Conservation (phyloP, 352 stramenopile genomes). For the Thraustochytrium sp. region DNA sequence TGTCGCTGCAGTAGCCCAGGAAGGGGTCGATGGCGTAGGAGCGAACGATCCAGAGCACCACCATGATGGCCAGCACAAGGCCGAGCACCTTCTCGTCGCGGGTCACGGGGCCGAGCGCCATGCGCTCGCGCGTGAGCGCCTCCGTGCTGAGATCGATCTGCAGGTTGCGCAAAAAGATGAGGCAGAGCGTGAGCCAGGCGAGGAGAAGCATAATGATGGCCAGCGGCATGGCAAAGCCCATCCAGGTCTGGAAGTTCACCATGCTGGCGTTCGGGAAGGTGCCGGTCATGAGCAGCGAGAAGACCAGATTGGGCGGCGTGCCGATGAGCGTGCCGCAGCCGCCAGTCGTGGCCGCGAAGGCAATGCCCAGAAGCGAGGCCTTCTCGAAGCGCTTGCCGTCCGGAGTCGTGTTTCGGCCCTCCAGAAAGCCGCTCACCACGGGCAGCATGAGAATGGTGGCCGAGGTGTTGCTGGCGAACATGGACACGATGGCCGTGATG, state of each 20-base stretch:
- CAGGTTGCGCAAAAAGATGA: background rate
- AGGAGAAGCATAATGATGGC: background rate
- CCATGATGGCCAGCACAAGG: background rate
- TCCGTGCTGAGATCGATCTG: background rate
- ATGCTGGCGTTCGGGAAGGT: background rate
- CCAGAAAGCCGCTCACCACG: background rate
- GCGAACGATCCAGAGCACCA: conserved; percentile 1
- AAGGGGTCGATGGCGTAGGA: background rate
- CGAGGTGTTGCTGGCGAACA: conserved; percentile 12
- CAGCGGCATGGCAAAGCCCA: background rate
- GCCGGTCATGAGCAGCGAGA: background rate
- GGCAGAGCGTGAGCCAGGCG: background rate
- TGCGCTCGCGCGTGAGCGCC: background rate
- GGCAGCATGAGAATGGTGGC: background rate
- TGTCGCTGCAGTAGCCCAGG: background rate
- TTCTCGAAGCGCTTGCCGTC: background rate
- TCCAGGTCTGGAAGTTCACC: background rate
- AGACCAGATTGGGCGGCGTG: background rate
- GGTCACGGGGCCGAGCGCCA: background rate
- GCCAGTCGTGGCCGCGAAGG: background rate
- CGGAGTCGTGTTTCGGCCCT: background rate
- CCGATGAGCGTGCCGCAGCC: background rate
- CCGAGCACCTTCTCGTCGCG: background rate
- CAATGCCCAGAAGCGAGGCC: background rate
- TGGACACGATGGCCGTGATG: background rate